Evolutionary conservation across 225 moss, liverwort and hornwort genomes (phyloP).

Genomic region (Ulota crispa): DNA sequence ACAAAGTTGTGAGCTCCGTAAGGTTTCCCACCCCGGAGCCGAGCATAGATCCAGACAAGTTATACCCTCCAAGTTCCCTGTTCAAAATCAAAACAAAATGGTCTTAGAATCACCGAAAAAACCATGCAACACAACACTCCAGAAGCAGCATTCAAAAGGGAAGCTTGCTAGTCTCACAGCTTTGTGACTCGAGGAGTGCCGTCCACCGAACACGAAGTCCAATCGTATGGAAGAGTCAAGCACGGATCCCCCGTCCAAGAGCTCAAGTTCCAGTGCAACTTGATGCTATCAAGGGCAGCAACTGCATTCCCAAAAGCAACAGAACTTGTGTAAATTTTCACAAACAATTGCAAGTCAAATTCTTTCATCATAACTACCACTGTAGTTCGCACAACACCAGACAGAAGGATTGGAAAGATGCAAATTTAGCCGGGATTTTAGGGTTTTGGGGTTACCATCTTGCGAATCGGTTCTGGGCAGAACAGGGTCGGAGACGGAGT

Average conservation of each 20-base stretch:
- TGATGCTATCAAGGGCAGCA: slow-evolving; percentile 26
- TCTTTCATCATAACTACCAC: not conserved
- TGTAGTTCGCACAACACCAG: not conserved
- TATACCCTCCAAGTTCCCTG: slow-evolving; percentile 33
- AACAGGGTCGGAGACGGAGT: slow-evolving; percentile 30
- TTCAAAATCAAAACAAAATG: not conserved
- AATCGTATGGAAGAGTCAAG: slow-evolving; percentile 30
- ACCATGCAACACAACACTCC: not conserved
- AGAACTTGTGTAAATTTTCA: not conserved
- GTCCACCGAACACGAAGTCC: slow-evolving; percentile 30
- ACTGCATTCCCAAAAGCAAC: slow-evolving; percentile 27
- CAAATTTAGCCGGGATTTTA: not conserved
- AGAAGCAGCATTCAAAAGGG: not conserved
- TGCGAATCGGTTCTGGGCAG: slow-evolving; percentile 23
- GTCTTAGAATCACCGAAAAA: not conserved
- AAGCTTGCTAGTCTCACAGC: slow-evolving; percentile 25
- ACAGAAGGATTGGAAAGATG: not conserved
- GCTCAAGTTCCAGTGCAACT: slow-evolving; percentile 28
- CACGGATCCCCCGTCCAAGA: slow-evolving; percentile 49
- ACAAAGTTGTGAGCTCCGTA: slow-evolving; percentile 33
- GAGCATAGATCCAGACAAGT: slow-evolving; percentile 33
- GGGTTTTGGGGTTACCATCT: slow-evolving; percentile 32
- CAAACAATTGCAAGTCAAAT: not conserved
- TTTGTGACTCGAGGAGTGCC: slow-evolving; percentile 26
- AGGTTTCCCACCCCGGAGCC: slow-evolving; percentile 17